phyloP scores from a whole-genome alignment of 352 stramenopile species.

The Globisporangium abappressorium region DNA sequence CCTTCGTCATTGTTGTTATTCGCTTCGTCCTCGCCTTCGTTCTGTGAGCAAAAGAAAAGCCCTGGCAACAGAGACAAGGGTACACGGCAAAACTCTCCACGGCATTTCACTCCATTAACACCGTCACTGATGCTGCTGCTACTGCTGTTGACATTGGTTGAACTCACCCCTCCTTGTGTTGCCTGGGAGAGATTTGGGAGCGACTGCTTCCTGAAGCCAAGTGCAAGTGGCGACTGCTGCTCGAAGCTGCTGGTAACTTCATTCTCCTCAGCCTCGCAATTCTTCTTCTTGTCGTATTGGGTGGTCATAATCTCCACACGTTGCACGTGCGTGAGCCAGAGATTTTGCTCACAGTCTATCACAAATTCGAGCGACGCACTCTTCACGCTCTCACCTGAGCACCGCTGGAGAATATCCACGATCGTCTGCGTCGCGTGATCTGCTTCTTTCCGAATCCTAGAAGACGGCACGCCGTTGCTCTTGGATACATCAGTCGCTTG shows the following conservation, averaged over 20 bases:
- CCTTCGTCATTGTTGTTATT: constrained; percentile 4
- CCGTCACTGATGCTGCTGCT: not conserved
- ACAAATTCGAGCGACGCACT: constrained; percentile 36
- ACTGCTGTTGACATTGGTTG: constrained; percentile 8
- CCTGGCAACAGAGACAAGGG: constrained; percentile 33
- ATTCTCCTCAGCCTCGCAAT: not conserved
- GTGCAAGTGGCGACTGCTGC: not conserved
- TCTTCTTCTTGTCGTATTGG: not conserved
- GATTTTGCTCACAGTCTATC: constrained; percentile 22
- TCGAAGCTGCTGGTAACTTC: not conserved
- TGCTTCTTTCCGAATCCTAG: constrained; percentile 24
- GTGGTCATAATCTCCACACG: constrained; percentile 13
- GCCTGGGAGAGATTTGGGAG: constrained; percentile 39
- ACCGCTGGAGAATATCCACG: constrained; percentile 26
- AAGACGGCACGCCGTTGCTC: not conserved
- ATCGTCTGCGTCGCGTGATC: constrained; percentile 22
- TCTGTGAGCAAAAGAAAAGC: constrained; percentile 22
- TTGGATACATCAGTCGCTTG: not conserved
- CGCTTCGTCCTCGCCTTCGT: not conserved
- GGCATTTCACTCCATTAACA: constrained; percentile 33
- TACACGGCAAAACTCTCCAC: constrained; percentile 62
- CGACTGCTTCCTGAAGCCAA: constrained; percentile 21
- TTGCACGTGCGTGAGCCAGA: constrained; percentile 42
- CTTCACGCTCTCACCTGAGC: constrained; percentile 17
- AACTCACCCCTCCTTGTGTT: not conserved